A percentile compares a stretch with the other conserved stretches of the same genome.
phyloP scores from a whole-genome alignment of 306 rosid genomes.

The Dicorynia guianensis region DNA sequence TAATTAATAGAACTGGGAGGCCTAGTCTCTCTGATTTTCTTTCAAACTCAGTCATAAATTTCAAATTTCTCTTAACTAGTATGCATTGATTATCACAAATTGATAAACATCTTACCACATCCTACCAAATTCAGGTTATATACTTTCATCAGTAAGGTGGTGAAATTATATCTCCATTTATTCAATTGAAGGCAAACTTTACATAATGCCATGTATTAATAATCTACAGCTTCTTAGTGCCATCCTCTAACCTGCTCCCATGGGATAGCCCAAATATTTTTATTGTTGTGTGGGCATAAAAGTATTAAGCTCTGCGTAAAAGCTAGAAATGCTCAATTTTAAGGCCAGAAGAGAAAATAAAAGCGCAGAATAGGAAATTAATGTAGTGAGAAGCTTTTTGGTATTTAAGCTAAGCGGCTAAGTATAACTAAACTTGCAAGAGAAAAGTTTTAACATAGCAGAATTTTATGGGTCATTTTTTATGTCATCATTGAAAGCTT shows the following conservation, averaged over 20 bases:
- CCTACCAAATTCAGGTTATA: slow-evolving; percentile 7
- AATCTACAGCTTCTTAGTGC: background rate
- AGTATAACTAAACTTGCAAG: background rate
- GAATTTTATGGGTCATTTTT: background rate
- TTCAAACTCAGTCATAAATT: background rate
- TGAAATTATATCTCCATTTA: background rate
- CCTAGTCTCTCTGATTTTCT: too few species aligned
- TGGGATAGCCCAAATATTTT: background rate
- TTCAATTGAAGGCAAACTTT: background rate
- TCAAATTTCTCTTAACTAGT: background rate
- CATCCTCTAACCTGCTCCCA: background rate
- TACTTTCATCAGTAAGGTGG: background rate
- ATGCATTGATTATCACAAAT: background rate
- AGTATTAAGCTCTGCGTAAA: background rate
- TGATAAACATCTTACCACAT: background rate
- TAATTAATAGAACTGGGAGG: too few species aligned
- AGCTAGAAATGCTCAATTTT: slow-evolving; percentile 17
- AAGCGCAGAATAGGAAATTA: background rate
- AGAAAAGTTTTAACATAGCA: background rate
- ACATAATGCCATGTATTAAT: background rate
- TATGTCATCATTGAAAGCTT: slow-evolving; percentile 23
- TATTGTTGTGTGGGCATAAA: slow-evolving; percentile 16
- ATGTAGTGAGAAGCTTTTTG: background rate
- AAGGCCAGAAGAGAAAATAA: background rate
- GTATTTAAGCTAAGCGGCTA: background rate